phyloP scores from a whole-genome alignment of 305 asterid species.

The Rubia tinctorum region DNA sequence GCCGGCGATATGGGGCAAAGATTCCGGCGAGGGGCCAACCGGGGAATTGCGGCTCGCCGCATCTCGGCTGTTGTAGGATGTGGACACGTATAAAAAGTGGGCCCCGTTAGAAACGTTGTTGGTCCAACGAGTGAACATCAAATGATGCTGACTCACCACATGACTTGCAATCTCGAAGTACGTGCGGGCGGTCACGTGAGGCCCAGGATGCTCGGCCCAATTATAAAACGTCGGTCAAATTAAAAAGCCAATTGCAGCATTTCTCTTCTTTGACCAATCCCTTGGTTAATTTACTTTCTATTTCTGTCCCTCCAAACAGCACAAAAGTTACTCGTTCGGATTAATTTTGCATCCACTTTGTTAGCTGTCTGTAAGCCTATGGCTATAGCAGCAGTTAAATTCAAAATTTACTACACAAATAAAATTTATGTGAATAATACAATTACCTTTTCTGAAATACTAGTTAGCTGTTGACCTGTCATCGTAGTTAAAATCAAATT shows the following conservation, averaged over 20 bases:
- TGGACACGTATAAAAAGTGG: conserved; percentile 38
- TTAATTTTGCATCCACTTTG: neutral
- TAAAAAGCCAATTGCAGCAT: conserved; percentile 21
- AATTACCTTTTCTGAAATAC: too few species aligned
- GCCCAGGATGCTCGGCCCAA: conserved; percentile 81
- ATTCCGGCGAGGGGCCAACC: conserved; percentile 32
- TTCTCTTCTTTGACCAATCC: conserved; percentile 46
- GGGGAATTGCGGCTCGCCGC: conserved; percentile 46
- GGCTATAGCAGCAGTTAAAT: too few species aligned
- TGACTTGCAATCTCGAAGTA: conserved; percentile 39
- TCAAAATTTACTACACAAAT: too few species aligned
- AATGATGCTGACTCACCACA: conserved; percentile 48
- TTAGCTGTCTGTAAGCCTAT: too few species aligned
- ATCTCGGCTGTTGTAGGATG: conserved; percentile 14
- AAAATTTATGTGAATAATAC: too few species aligned
- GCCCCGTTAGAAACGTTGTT: conserved; percentile 37
- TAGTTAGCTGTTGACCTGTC: too few species aligned
- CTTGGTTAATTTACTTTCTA: neutral
- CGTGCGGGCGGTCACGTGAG: conserved; percentile 84
- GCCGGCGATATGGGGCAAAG: conserved; percentile 27
- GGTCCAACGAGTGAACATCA: conserved; percentile 57
- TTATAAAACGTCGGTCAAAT: conserved; percentile 60
- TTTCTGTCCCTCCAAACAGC: neutral
- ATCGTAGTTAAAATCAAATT: too few species aligned
- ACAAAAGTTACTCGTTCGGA: neutral